Base-by-base conservation (phyloP, 2,329 filamentous ascomycete species). In the Leptosphaerulina australis region DNA sequence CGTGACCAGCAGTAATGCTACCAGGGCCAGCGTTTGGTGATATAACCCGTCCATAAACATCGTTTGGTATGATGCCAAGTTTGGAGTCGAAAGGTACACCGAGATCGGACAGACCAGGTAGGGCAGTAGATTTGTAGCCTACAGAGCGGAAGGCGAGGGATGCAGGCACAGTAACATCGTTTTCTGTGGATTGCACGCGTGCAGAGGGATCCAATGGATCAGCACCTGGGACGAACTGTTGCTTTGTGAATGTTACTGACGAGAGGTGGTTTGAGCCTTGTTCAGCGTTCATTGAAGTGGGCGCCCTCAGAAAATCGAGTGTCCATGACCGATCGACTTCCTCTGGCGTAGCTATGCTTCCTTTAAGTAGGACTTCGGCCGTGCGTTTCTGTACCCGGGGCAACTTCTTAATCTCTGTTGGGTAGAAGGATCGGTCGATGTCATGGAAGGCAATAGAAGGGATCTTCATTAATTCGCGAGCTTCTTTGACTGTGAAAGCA, bases 401-500 rank as follows among this genome's bases (percentile, higher is more conserved):
- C 6, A 97, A 79, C n/a, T 78, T 80, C 24, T 85, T 83, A 29
- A 87, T 76, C 45, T 90, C 80, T 0, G 80, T 65, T 0, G 91
- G 91, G 36, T 94, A 78, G 5, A 96, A 77, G 1, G 81, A 76
- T 50, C 76, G 72, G 45, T 89, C 81, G 21, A 93, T 79, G 1
- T 88, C 83, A 45, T 86, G 81, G 64, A 96, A 95, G 11, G 80
- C 81, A 8, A 95, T 87, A 0, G 77, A 77, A 0, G 84, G 82
- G 2, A 97, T 80, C 39, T 88, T 88, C 75, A 96, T 86, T 3
- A 99, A 77, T 73, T 99, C 94, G 26, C 94, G 85, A 12, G 91
- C 77, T 76, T 99, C 94, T 73, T 97, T 97, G 70, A 96, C 96
- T 0, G 93, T 97, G 64, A 96, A 97, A 0, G 94, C 86, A 18